A percentile compares a stretch with the other conserved stretches of the same genome.
These are phyloP conservation scores for Exophiala spinifera DNA, from an alignment of 2,329 filamentous ascomycete species.

Conservation along the genomic window DNA sequence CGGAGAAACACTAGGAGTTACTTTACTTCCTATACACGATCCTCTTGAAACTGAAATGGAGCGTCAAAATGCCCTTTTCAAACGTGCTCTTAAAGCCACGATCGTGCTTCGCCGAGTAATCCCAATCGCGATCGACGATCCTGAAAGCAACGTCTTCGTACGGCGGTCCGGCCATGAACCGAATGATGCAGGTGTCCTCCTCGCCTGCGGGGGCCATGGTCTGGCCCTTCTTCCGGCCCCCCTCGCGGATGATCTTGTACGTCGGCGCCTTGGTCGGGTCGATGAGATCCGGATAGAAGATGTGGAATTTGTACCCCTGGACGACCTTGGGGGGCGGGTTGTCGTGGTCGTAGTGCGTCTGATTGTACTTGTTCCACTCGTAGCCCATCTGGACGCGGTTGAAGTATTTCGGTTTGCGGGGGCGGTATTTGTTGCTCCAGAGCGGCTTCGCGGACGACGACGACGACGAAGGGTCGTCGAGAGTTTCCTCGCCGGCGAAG, in stretches of 20 bases:
- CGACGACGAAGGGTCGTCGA: slow-evolving; percentile 40
- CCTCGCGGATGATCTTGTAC: slow-evolving; percentile 91
- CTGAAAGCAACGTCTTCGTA: slow-evolving; percentile 97
- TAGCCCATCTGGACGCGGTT: slow-evolving; percentile 98
- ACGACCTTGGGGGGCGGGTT: slow-evolving; percentile 97
- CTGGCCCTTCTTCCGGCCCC: slow-evolving; percentile 83
- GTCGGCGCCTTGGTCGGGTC: slow-evolving; percentile 93
- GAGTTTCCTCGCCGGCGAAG: slow-evolving; percentile 82
- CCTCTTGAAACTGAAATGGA: slow-evolving; percentile 99
- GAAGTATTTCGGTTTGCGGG: slow-evolving; percentile 93
- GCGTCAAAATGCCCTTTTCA: slow-evolving; percentile 93
- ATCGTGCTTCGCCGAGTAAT: slow-evolving; percentile 93
- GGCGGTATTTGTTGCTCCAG: slow-evolving; percentile 74
- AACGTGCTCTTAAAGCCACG: slow-evolving; percentile 95
- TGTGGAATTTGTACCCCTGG: slow-evolving; percentile 99
- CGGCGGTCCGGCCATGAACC: slow-evolving; percentile 90
- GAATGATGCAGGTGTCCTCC: slow-evolving; percentile 93
- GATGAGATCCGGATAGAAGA: slow-evolving; percentile 96
- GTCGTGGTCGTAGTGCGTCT: slow-evolving; percentile 98
- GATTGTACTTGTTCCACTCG: slow-evolving; percentile 99
- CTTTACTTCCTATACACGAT: slow-evolving; percentile 56
- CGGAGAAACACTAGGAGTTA: too few species aligned
- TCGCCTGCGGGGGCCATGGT: slow-evolving; percentile 91
- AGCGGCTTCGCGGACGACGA: slow-evolving; percentile 36
- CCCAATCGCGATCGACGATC: slow-evolving; percentile 98